Evolutionary conservation across 495 filamentous ascomycete species (phyloP), one percentile per base, ranked within the genome.

Genomic region (Lepidopterella palustris): DNA sequence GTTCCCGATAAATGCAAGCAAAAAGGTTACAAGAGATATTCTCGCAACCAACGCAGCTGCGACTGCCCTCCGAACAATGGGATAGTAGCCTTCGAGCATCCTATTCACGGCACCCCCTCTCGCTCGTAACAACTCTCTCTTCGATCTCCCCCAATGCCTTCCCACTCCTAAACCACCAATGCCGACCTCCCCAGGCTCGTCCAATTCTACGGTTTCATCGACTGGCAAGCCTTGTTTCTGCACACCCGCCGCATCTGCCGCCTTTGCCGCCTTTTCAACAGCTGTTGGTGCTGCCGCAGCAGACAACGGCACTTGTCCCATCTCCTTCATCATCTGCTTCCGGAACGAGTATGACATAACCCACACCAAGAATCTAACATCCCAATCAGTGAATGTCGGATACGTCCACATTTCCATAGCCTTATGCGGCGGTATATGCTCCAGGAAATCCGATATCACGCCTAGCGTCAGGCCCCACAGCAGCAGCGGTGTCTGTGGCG

Each of bases 381-480:
- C 87, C 35, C 75, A 77, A 4, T 83, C 74, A 2, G 86, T 87
- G 68, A 90, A 90, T 8, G 85, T 89, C 0, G 88, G 88, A 66
- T 86, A 89, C 20, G 77, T 77, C 86, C 86, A 90, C 26, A 87
- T 57, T 42, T 79, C 72, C 4, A 87, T 73, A 0, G 84, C 79
- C 27, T 79, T 82, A 59, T 85, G 76, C 11, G 82, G 81, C 4
- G 86, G 86, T 11, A 89, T 73, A 68, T 86, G 77, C 50, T 89
- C 84, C 39, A 90, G 74, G 61, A 90, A 85, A 70, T 92, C 88
- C 25, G 82, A 80, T 28, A 89, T 61, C 26, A 92, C 79, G 5
- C 86, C 86, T 4, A 90, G 76, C 0, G 88, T 90, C 18, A 92
- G 69, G 0, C 88, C 88, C 88, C 88, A 92, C 0, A 90, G 80